These are phyloP conservation scores for Floccularia luteovirens DNA, from an alignment of 768 basidiomycete genomes.

Conservation along the genomic window DNA sequence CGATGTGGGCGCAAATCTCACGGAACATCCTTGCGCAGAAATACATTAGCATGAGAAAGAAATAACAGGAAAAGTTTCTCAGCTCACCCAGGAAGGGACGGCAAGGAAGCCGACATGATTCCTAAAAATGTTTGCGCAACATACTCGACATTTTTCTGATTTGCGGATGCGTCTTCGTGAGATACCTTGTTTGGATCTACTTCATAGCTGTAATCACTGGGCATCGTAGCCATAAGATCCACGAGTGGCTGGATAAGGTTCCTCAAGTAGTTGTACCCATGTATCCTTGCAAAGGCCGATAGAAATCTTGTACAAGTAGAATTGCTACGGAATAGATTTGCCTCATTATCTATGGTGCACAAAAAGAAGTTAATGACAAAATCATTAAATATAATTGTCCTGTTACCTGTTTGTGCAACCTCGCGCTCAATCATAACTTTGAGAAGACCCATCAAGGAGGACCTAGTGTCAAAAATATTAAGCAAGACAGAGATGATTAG, in stretches of 20 bases:
- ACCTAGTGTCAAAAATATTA: slow-evolving; percentile 77
- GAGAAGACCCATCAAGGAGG: slow-evolving; percentile 64
- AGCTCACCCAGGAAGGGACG: slow-evolving; percentile 67
- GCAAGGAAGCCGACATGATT: slow-evolving; percentile 64
- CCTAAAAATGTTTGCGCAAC: slow-evolving; percentile 72
- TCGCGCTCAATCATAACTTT: slow-evolving; percentile 85
- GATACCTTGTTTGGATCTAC: slow-evolving; percentile 60
- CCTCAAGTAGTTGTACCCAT: slow-evolving; percentile 89
- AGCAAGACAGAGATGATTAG: slow-evolving; percentile 81
- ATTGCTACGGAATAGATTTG: slow-evolving; percentile 82
- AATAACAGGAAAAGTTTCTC: not conserved
- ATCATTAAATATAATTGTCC: not conserved
- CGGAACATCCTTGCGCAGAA: slow-evolving; percentile 63
- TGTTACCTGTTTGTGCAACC: slow-evolving; percentile 65
- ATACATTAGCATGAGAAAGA: slow-evolving; percentile 4
- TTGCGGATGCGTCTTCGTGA: slow-evolving; percentile 57
- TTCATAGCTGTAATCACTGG: slow-evolving; percentile 69
- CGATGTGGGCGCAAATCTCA: slow-evolving; percentile 81
- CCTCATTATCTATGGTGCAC: slow-evolving; percentile 73
- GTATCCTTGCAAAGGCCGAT: slow-evolving; percentile 80
- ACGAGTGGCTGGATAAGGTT: slow-evolving; percentile 72
- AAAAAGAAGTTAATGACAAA: slow-evolving; percentile 4
- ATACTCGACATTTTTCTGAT: slow-evolving; percentile 62
- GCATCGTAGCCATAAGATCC: slow-evolving; percentile 64
- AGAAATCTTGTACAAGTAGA: slow-evolving; percentile 83